phyloP scores from a whole-genome alignment of 2,329 filamentous ascomycete species.

The Alternaria triticina region DNA sequence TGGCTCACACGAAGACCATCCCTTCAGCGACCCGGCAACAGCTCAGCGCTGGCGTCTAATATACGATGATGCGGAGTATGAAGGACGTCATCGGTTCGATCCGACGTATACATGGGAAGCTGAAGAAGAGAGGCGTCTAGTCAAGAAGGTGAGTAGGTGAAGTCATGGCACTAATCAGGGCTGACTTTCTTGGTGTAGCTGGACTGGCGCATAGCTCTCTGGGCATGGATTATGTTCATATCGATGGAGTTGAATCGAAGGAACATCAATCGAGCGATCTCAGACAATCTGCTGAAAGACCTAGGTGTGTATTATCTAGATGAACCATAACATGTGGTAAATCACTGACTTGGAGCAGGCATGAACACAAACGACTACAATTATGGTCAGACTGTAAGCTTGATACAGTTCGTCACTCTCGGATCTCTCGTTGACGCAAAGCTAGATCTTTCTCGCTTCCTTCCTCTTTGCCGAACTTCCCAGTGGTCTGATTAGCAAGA shows the following conservation, averaged over 20 bases:
- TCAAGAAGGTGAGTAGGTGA: slow-evolving; percentile 52
- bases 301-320: slow-evolving; percentile 24
- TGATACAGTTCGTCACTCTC: neutral
- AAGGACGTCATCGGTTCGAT: slow-evolving; percentile 56
- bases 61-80: slow-evolving; percentile 41
- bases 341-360: neutral
- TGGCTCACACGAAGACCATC: slow-evolving; percentile 26
- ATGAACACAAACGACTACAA: neutral
- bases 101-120: slow-evolving; percentile 55
- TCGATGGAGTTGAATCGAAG: slow-evolving; percentile 56
- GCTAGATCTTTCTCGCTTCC: slow-evolving; percentile 40
- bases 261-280: slow-evolving; percentile 55
- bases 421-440: slow-evolving; percentile 2
- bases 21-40: slow-evolving; percentile 31
- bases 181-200: slow-evolving; percentile 21
- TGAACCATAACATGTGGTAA: too few relatives aligned
- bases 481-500: slow-evolving; percentile 59
- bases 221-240: slow-evolving; percentile 58
- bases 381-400: neutral
- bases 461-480: slow-evolving; percentile 59
- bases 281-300: slow-evolving; percentile 41
- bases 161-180: neutral
- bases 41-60: slow-evolving; percentile 33
- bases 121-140: slow-evolving; percentile 54
- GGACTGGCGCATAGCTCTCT: slow-evolving; percentile 35